Evolutionary conservation across 352 stramenopile genomes (phyloP), one percentile per base, ranked within the genome.

Genomic region (Pythium phragmitis): DNA sequence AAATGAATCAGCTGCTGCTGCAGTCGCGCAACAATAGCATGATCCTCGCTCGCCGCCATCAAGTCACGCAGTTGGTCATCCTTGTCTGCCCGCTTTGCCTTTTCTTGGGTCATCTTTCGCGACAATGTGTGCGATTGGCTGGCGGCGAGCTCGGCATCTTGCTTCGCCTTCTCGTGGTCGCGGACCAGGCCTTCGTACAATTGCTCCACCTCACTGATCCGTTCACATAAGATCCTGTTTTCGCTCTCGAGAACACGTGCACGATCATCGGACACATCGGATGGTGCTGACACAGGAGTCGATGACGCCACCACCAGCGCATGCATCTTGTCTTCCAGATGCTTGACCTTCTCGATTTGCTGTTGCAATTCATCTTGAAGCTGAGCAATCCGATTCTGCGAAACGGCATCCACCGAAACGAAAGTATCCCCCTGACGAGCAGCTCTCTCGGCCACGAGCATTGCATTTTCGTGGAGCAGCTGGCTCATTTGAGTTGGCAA

Each of bases 1-100:
- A 96, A 85, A n/a, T 92, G 77, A 64, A 94, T 80, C 16, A 98
- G 70, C 64, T 97, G 82, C 33, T 92, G 80, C 67, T 98, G 94
- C 13, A 98, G 72, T 55, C 84, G 73, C 1, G 88, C 93, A 39
- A 98, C 94, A 34, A 98, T 77, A 4, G 88, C 79, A 45, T 97
- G 89, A 67, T 98, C 94, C 63, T 98, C 92, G 3, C 76, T 93
- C 0, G 85, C 76, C 0, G 73, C 77, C 59, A 92, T 89, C 14
- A 96, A 67, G 36, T 97, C 80, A 6, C 72, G 70, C 7, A 91
- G 57, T 12, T 86, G 78, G 5, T 92, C 74, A 34, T 91, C 75
- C 26, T 91, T 66, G 33, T 90, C 72, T 3, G 88, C 71, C 9
- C 77, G 60, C 30, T 86, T 77, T 12, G 68, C 51, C n/a, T 78